Evolutionary conservation across 1,284 basidiomycete species (phyloP).

Genomic region (Violaceomyces palustris): DNA sequence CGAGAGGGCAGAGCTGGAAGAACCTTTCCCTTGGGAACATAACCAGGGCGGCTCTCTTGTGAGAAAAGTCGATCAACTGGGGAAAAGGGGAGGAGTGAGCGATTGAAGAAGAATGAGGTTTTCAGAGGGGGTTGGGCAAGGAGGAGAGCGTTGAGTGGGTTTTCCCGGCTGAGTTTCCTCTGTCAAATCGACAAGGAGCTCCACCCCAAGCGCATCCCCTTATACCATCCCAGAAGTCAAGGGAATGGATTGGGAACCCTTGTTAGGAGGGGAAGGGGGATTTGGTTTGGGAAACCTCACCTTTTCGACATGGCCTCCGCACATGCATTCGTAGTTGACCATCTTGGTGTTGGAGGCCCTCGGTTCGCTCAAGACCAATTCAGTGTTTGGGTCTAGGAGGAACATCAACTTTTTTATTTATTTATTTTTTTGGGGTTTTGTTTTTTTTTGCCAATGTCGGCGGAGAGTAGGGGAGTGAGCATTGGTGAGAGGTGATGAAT

Average conservation of each 20-base stretch:
- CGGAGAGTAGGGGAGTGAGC: background rate
- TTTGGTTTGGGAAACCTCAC: conserved; percentile 1
- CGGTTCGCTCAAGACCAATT: conserved; percentile 40
- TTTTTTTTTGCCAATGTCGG: background rate
- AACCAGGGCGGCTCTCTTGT: conserved; percentile 48
- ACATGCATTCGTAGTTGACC: conserved; percentile 46
- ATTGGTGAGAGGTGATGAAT: background rate
- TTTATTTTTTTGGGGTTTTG: background rate
- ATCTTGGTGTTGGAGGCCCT: conserved; percentile 44
- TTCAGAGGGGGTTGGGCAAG: no score
- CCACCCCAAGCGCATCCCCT: no score
- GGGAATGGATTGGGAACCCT: no score
- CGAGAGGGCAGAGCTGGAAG: conserved; percentile 48
- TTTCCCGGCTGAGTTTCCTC: no score
- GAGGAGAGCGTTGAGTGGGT: no score
- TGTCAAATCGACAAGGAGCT: no score
- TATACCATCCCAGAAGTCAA: no score
- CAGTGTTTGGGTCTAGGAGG: conserved; percentile 37
- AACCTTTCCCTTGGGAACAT: conserved; percentile 39
- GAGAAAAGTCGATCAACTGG: conserved; percentile 37
- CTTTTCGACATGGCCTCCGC: conserved; percentile 49
- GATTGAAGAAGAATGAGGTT: background rate
- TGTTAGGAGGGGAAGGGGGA: background rate
- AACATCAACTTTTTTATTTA: conserved; percentile 32
- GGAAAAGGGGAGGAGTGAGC: conserved; percentile 1